Percentiles rank a stretch among this genome's conserved stretches.
phyloP scores from a whole-genome alignment of 192 early-diverging fungal genomes.

The Podila epicladia region DNA sequence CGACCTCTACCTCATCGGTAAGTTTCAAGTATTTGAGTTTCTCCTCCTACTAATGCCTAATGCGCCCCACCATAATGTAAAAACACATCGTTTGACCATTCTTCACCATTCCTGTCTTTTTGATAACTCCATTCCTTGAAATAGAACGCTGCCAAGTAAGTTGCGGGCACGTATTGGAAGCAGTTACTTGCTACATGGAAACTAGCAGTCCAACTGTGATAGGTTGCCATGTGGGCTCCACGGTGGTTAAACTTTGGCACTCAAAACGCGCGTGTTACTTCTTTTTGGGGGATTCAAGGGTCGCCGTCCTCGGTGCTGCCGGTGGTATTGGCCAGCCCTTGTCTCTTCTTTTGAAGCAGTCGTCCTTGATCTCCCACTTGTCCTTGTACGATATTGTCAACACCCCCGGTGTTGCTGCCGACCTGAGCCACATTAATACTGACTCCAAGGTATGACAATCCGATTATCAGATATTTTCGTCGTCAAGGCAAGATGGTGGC shows the following conservation, averaged over 20 bases:
- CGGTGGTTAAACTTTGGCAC: not conserved
- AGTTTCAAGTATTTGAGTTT: not conserved
- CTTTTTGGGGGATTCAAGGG: constrained; percentile 18
- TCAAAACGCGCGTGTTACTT: not conserved
- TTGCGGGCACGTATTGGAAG: not conserved
- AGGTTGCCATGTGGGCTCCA: no score
- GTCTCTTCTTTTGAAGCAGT: constrained; percentile 92
- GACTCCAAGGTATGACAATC: constrained; percentile 68
- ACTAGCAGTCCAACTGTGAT: not conserved
- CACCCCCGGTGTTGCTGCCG: constrained; percentile 96
- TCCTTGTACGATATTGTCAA: constrained; percentile 98
- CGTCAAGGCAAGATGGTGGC: no score
- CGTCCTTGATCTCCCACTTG: constrained; percentile 84
- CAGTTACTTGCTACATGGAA: no score
- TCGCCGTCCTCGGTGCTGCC: constrained; percentile 70
- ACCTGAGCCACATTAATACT: constrained; percentile 93
- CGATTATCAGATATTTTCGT: no score
- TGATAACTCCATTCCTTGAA: not conserved
- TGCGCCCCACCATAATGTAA: no score
- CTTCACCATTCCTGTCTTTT: not conserved
- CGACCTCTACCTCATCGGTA: constrained; percentile 65
- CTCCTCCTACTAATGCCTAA: no score
- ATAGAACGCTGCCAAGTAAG: constrained; percentile 58
- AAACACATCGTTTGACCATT: not conserved
- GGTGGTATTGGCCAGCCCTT: constrained; percentile 97